Base-by-base conservation (phyloP, 2,329 filamentous ascomycete genomes). In the Claviceps paspali region DNA sequence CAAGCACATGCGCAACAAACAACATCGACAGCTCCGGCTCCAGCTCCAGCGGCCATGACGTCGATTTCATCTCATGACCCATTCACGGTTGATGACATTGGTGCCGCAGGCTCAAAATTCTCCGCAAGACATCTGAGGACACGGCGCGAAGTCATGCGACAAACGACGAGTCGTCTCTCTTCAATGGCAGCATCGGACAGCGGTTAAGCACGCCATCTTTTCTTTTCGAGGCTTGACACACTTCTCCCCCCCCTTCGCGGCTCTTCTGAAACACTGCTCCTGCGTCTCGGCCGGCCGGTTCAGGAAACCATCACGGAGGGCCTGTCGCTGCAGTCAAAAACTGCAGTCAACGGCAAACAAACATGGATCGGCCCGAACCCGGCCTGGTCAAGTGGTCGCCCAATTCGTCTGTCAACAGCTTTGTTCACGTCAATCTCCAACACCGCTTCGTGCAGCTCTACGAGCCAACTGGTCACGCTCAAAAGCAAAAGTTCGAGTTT, bases 301-400 rank as follows among this genome's bases (percentile, higher is more conserved):
- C n/a, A n/a, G n/a, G n/a, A n/a, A n/a, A n/a, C n/a, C n/a, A n/a
- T n/a, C n/a, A n/a, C n/a, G n/a, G n/a, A n/a, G n/a, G n/a, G n/a
- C n/a, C n/a, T n/a, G n/a, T n/a, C n/a, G n/a, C n/a, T n/a, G n/a
- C n/a, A n/a, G n/a, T n/a, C n/a, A n/a, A n/a, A n/a, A n/a, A n/a
- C n/a, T n/a, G n/a, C n/a, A n/a, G n/a, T n/a, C n/a, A n/a, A n/a
- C n/a, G n/a, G n/a, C n/a, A n/a, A n/a, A n/a, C n/a, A n/a, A 38
- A 26, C 31, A 70, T 75, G 68, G 71, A 76, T 46, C 67, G 72
- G 33, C 69, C 70, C 2, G 72, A 76, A 46, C 68, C 70, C 9
- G 76, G 76, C 19, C 64, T 80, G 40, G 68, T 79, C 49, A 74
- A 75, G 50, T 80, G 76, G 76, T 79, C 73, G 17, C 70, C 75